phyloP scores from a whole-genome alignment of 495 filamentous ascomycete species.

The Trichodelitschia bisporula region DNA sequence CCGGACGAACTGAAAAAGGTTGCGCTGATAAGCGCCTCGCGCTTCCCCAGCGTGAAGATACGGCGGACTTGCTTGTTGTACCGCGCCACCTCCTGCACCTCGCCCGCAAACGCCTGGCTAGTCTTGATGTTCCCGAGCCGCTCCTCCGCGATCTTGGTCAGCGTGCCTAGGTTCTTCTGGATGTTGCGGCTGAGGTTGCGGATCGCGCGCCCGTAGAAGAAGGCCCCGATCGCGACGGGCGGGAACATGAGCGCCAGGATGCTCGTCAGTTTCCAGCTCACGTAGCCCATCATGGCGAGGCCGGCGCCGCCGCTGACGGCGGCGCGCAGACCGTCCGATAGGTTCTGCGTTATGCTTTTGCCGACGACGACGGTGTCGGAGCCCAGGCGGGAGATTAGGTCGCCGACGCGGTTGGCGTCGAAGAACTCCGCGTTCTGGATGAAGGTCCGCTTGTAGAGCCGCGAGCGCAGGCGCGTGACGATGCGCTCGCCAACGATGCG shows the following conservation, averaged over 20 bases:
- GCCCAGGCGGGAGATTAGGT: constrained; percentile 81
- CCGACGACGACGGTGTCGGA: constrained; percentile 94
- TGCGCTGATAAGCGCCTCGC: constrained; percentile 66
- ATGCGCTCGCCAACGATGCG: constrained; percentile 91
- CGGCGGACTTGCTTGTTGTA: constrained; percentile 82
- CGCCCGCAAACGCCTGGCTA: constrained; percentile 82
- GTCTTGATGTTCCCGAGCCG: constrained; percentile 86
- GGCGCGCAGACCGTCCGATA: constrained; percentile 78
- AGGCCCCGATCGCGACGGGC: constrained; percentile 71
- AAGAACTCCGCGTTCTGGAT: constrained; percentile 96
- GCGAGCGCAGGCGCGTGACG: constrained; percentile 66
- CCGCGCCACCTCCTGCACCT: constrained; percentile 64
- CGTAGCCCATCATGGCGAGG: constrained; percentile 74
- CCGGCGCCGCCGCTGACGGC: constrained; percentile 74
- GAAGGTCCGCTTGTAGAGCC: constrained; percentile 74
- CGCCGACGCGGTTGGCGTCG: constrained; percentile 88
- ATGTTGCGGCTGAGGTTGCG: constrained; percentile 73
- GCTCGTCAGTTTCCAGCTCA: constrained; percentile 73
- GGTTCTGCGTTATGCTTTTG: constrained; percentile 93
- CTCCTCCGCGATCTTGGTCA: constrained; percentile 95
- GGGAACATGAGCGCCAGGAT: constrained; percentile 72
- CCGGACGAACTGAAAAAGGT: constrained; percentile 77
- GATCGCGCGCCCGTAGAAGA: constrained; percentile 72
- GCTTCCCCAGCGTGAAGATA: constrained; percentile 70
- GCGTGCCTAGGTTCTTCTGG: constrained; percentile 69